A percentile compares a stretch with the other conserved stretches of the same genome.
These are phyloP conservation scores for Fusarium compactum DNA, from an alignment of 2,329 filamentous ascomycete species.

Conservation along the genomic window DNA sequence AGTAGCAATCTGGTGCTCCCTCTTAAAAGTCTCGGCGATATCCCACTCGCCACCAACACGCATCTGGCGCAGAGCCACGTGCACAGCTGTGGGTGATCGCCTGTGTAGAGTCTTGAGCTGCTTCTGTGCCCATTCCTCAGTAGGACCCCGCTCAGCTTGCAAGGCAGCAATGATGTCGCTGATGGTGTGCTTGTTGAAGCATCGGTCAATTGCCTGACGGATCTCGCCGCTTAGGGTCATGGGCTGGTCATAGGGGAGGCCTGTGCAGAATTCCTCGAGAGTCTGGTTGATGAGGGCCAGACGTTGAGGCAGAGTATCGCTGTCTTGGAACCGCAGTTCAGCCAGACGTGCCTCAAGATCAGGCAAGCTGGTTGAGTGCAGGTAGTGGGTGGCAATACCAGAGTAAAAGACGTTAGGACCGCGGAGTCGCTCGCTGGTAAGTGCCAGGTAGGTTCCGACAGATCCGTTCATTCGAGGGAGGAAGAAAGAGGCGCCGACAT, in stretches of 20 bases:
- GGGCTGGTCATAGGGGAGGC: conserved; percentile 80
- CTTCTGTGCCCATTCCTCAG: conserved; percentile 80
- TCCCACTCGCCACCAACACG: conserved; percentile 79
- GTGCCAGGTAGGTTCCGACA: conserved; percentile 89
- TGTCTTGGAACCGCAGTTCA: conserved; percentile 89
- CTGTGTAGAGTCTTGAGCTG: conserved; percentile 80
- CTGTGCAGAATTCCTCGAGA: conserved; percentile 91
- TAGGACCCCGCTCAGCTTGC: conserved; percentile 62
- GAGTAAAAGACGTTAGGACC: conserved; percentile 91
- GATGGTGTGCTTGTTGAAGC: conserved; percentile 77
- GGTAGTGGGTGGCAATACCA: conserved; percentile 94
- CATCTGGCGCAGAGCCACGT: conserved; percentile 88
- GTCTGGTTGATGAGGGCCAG: conserved; percentile 83
- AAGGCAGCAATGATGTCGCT: conserved; percentile 78
- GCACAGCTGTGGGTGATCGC: conserved; percentile 87
- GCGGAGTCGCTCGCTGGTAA: conserved; percentile 86
- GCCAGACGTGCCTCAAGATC: conserved; percentile 86
- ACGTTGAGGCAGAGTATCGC: conserved; percentile 71
- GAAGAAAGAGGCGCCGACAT: conserved; percentile 97
- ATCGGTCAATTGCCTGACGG: conserved; percentile 86
- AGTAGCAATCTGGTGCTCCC: conserved; percentile 85
- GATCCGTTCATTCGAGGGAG: conserved; percentile 88
- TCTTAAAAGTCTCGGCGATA: conserved; percentile 86
- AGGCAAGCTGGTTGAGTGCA: conserved; percentile 89
- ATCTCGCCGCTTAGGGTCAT: conserved; percentile 76